Base-by-base conservation (phyloP, 306 rosid species). In the Crataegus laevigata region DNA sequence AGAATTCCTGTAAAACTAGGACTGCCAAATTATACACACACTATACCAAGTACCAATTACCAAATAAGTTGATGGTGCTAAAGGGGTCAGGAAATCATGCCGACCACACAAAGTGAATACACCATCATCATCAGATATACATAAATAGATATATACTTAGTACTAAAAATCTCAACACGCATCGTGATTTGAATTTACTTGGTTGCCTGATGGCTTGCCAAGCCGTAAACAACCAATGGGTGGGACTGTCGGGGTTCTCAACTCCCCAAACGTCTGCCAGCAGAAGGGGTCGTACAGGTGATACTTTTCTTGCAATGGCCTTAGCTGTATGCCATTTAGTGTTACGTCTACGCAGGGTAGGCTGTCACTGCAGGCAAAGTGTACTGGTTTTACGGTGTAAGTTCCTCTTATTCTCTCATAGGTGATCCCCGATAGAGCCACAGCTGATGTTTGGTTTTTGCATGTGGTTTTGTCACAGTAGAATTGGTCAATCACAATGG, bases 311-410 rank as follows among this genome's bases (percentile, higher is more conserved):
- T 92, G 99, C 76, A 85, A 14, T 30, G 99, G 98, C 75, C 75
- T 83, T 66, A 96, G 87, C 88, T 90, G 67, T 50, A 96, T 85
- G 42, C 90, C 69, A 58, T 89, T 91, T 69, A 96, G 86, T 15
- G 99, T 89, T 75, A 96, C 91, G 34, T 89, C 99, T 3, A 77
- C 84, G 68, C 99, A 96, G 17, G 99, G 99, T 28, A 90, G 83
- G 78, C 82, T 90, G 83, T 96, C 99, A 62, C 99, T 96, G 63
- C 99, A 96, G 51, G 99, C 99, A 60, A 96, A 92, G 77, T 92
- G 96, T 28, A 90, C 97, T 2, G 91, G 99, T 76, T 89, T 96
- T 71, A 92, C 98, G 6, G 98, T 92, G 76, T 73, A 89, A 29
- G 99, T 96, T 29, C 99, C 99, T 67, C 80, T 83, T 66, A 96